Percentiles rank a stretch among this genome's conserved stretches.
Conservation (phyloP, 768 basidiomycete genomes). For the Dioszegia hungarica region DNA sequence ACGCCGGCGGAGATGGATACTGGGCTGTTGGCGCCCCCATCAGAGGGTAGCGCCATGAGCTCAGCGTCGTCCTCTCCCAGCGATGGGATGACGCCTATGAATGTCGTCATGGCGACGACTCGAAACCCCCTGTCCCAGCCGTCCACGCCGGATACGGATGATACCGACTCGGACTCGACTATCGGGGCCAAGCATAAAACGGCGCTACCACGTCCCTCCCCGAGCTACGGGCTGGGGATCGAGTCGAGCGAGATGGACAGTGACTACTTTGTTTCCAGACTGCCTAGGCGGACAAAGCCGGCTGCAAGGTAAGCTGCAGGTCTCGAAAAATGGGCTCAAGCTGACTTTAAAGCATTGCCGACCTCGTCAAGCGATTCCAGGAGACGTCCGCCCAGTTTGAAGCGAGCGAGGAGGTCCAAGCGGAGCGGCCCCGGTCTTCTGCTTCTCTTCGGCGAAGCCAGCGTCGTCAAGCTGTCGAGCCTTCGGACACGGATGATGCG, state of each 20-base stretch:
- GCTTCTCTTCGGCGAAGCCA: conserved; percentile 22
- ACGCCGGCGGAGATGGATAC: neutral
- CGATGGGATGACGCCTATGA: conserved; percentile 27
- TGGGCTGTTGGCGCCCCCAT: neutral
- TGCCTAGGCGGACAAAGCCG: conserved; percentile 46
- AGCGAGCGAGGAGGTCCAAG: conserved; percentile 11
- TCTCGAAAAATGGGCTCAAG: neutral
- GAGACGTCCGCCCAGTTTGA: conserved; percentile 18
- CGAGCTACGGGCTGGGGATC: conserved; percentile 2
- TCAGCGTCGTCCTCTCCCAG: conserved; percentile 1
- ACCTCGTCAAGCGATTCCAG: conserved; percentile 61
- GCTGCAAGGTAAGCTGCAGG: conserved; percentile 33
- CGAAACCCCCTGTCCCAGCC: conserved; percentile 15
- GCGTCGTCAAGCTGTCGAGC: conserved; percentile 24
- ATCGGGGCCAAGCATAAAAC: conserved; percentile 43
- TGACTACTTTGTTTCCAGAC: conserved; percentile 42
- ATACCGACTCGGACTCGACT: conserved; percentile 51
- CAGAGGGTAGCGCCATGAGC: neutral
- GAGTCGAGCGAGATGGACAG: conserved; percentile 44
- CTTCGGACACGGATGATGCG: conserved; percentile 81
- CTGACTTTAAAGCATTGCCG: conserved; percentile 58
- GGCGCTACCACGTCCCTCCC: conserved; percentile 5
- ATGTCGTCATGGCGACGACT: conserved; percentile 6
- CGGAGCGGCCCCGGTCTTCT: conserved; percentile 23
- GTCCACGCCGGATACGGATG: conserved; percentile 18